A percentile compares a stretch with the other conserved stretches of the same genome.
Evolutionary conservation across 495 filamentous ascomycete genomes (phyloP).

Genomic region (Xylaria sp.): DNA sequence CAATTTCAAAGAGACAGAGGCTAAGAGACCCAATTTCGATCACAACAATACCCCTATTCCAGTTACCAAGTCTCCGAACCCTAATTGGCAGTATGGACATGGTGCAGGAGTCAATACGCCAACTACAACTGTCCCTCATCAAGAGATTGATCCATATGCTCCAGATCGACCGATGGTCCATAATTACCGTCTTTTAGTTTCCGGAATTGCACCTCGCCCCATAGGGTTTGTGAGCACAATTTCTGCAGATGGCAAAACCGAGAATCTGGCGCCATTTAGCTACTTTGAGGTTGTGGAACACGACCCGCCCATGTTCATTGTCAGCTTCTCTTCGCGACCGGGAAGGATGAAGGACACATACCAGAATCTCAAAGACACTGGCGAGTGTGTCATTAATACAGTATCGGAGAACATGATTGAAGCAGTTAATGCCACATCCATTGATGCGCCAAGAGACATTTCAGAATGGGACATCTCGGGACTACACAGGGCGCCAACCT

Average conservation of each 20-base stretch:
- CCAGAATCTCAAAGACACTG: conserved; percentile 66
- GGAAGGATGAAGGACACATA: conserved; percentile 69
- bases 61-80: neutral
- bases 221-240: conserved; percentile 32
- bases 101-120: neutral
- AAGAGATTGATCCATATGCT: neutral
- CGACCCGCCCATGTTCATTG: conserved; percentile 76
- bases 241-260: conserved; percentile 49
- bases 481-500: conserved; percentile 65
- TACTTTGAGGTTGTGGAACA: conserved; percentile 77
- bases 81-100: neutral
- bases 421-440: conserved; percentile 69
- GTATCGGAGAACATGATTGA: conserved; percentile 80
- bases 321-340: conserved; percentile 65
- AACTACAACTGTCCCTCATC: neutral
- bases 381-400: conserved; percentile 77
- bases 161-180: neutral
- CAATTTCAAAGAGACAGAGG: neutral
- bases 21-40: neutral
- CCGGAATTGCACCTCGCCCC: neutral
- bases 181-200: neutral
- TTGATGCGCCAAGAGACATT: conserved; percentile 32
- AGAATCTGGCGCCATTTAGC: conserved; percentile 77
- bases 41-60: conserved; percentile 1
- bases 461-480: conserved; percentile 76